Evolutionary conservation across 1,139 yeast genomes (phyloP).

Genomic region (Taphrina wiesneri): DNA sequence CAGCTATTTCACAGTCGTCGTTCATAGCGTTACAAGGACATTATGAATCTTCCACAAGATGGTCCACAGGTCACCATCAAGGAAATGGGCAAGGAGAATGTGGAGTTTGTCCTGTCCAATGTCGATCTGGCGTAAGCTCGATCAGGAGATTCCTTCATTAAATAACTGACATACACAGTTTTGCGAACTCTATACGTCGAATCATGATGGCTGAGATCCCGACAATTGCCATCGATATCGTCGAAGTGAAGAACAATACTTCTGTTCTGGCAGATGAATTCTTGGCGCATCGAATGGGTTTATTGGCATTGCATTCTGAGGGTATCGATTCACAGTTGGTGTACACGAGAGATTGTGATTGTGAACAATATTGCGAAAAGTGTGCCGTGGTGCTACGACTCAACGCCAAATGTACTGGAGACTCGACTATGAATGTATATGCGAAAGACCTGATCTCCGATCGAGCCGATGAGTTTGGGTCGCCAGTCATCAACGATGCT

Average conservation of each 20-base stretch:
- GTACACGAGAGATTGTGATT: slow-evolving; percentile 69
- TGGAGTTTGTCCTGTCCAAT: slow-evolving; percentile 82
- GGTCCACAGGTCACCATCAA: slow-evolving; percentile 88
- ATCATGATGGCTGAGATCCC: slow-evolving; percentile 76
- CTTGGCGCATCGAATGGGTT: slow-evolving; percentile 86
- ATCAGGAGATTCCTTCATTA: background rate
- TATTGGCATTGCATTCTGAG: slow-evolving; percentile 81
- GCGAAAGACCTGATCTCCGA: slow-evolving; percentile 69
- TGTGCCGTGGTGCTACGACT: slow-evolving; percentile 86
- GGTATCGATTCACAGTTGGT: slow-evolving; percentile 71
- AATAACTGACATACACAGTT: slow-evolving; percentile 40
- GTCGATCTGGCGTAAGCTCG: slow-evolving; percentile 68
- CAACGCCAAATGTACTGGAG: slow-evolving; percentile 79
- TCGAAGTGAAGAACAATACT: slow-evolving; percentile 89
- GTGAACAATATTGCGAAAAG: slow-evolving; percentile 94
- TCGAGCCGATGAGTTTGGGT: slow-evolving; percentile 52
- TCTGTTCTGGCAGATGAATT: slow-evolving; percentile 96
- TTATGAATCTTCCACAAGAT: slow-evolving; percentile 40
- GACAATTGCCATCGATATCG: slow-evolving; percentile 81
- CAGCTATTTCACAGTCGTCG: background rate
- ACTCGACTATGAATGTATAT: slow-evolving; percentile 74
- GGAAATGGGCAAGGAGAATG: slow-evolving; percentile 78
- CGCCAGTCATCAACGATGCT: slow-evolving; percentile 79
- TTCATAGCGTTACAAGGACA: background rate
- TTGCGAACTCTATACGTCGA: slow-evolving; percentile 90